Base-by-base conservation (phyloP, 441 rosid genomes). In the Populus trichocarpa region DNA sequence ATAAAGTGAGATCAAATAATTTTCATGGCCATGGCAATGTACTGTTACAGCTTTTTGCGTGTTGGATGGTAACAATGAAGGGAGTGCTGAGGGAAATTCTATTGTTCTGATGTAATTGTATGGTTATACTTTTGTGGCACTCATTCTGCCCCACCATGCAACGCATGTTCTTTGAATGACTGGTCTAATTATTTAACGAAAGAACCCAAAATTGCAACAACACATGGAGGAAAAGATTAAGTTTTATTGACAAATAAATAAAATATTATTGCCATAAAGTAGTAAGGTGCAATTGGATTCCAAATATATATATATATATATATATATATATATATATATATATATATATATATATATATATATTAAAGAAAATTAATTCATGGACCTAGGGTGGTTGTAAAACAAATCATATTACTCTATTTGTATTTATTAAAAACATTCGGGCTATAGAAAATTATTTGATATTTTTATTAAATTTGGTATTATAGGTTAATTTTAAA, bases 101-200 rank as follows among this genome's bases (percentile, higher is more conserved):
- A 26, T 33, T 63, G 70, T 46, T 46, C 26, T 25, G 40, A 76
- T 76, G n/a, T 40, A 23, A 8, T 70, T 80, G 83, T 72, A 69
- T n/a, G 75, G 64, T 63, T 77, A 42, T 46, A 69, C 18, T 25
- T 73, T 63, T 77, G 80, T 26, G 50, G 69, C 67, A 74, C 28
- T 80, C 67, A 14, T 23, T 28, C 32, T 25, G 42, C 33, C 23
- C 18, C 11, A 67, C 12, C 26, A 61, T 36, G 38, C 53, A 8
- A 26, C 57, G 13, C 30, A 0, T 36, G 67, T 46, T n/a, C 67
- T 0, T 53, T 80, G 65, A 8, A 73, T 82, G 77, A 77, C 68
- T 68, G 81, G 68, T 13, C 69, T 50, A 78, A 81, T 77, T 18
- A 79, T 42, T 68, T 68, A 18, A 74, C 75, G 61, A 38, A 18